Conservation (phyloP, 2,329 filamentous ascomycete genomes). For the Aspergillus sp. region DNA sequence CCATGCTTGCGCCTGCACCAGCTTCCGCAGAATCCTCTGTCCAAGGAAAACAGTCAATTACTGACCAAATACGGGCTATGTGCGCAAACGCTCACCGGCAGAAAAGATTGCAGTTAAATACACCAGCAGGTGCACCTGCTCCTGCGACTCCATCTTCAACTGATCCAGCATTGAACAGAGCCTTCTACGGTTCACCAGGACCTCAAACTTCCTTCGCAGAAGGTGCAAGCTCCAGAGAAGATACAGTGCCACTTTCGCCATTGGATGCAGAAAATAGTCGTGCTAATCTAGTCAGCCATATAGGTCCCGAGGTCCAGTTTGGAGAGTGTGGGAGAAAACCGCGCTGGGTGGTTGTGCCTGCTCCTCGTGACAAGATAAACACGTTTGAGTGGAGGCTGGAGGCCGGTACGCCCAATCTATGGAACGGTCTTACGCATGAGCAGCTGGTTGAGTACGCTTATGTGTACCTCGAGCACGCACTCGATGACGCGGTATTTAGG, state of each 20-base stretch:
- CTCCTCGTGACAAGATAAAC: background rate
- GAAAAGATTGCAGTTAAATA: no score
- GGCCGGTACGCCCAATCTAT: constrained; percentile 5
- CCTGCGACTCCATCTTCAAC: no score
- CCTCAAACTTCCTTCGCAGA: no score
- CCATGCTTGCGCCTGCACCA: background rate
- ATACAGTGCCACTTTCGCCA: no score
- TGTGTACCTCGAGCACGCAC: constrained; percentile 10
- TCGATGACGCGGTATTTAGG: constrained; percentile 9
- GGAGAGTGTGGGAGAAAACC: constrained; percentile 3
- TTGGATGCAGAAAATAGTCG: no score
- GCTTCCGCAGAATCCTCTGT: background rate
- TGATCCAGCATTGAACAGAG: no score
- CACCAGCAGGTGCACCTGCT: no score
- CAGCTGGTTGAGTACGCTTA: constrained; percentile 16
- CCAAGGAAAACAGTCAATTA: no score
- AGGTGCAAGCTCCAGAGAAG: no score
- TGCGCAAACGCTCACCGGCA: no score
- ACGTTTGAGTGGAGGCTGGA: constrained; percentile 16
- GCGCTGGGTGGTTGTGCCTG: constrained; percentile 10
- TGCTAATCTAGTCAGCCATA: background rate
- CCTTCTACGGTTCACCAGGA: no score
- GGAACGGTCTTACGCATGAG: constrained; percentile 2
- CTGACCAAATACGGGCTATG: no score
- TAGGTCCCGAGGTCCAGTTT: constrained; percentile 3